Percentiles rank a stretch among this genome's conserved stretches.
Evolutionary conservation across 805 yeast species (phyloP).

Genomic region (Metschnikowia arizonensis): DNA sequence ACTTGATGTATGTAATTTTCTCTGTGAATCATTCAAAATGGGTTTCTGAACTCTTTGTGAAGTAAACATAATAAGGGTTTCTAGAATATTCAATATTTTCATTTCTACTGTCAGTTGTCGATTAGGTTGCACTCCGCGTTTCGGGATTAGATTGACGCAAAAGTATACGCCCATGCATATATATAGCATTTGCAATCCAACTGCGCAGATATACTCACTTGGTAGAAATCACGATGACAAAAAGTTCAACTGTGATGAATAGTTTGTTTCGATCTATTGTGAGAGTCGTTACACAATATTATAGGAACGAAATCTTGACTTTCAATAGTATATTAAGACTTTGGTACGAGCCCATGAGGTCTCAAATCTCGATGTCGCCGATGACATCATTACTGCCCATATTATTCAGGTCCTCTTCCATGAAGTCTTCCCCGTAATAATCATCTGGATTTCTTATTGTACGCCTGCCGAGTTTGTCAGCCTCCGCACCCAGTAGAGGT

Average conservation of each 20-base stretch:
- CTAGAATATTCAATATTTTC: not conserved
- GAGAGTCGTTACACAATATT: not conserved
- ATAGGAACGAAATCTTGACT: not conserved
- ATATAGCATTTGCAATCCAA: not conserved
- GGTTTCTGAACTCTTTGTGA: not conserved
- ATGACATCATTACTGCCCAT: conserved; percentile 30
- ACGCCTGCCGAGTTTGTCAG: conserved; percentile 18
- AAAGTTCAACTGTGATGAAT: not conserved
- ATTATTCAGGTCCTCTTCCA: conserved; percentile 14
- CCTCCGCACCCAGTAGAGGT: conserved; percentile 21
- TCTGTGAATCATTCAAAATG: not conserved
- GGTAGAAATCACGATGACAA: not conserved
- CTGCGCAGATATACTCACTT: not conserved
- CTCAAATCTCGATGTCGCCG: conserved; percentile 36
- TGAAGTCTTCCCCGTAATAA: conserved; percentile 12
- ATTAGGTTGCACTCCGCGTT: not conserved
- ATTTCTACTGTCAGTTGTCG: not conserved
- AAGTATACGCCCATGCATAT: not conserved
- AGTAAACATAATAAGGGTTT: not conserved
- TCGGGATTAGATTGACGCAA: not conserved
- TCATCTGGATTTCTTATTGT: conserved; percentile 7
- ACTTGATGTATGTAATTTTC: not conserved
- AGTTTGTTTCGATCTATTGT: not conserved
- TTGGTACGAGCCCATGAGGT: not conserved
- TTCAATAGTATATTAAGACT: not conserved